Base-by-base conservation (phyloP, 306 rosid species). In the Hippophae tibetana region DNA sequence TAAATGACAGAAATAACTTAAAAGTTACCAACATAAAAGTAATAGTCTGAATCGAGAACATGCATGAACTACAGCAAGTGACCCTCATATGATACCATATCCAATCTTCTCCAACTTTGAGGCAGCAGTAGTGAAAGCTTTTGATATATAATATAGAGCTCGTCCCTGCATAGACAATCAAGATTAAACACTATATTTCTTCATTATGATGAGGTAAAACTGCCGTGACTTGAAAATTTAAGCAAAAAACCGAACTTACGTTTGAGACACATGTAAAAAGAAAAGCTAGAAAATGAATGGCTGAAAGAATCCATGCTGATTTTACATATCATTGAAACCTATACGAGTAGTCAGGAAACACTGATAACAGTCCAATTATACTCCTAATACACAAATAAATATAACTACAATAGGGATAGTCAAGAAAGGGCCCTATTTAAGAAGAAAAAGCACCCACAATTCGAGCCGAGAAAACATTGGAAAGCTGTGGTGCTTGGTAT, bases 61-160 rank as follows among this genome's bases (percentile, higher is more conserved):
- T 23, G 52, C 3, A 48, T 48, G 38, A 31, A 31, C 13, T 48
- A 49, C 14, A 8, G 14, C n/a, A 56, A 60, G 48, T 52, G 51
- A 46, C 27, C 47, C 25, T 43, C 38, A 58, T 54, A 83, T 89
- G 10, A 5, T 72, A 87, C 96, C 88, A 47, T 81, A 79, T 78
- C 96, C 96, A 52, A 87, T 87, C 84, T 85, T 92, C 87, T 92
- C 96, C 92, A 85, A 72, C 82, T 92, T 92, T 26, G 93, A 83
- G 63, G 93, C 85, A 60, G 96, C 95, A 13, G 84, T 76, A n/a
- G 92, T 81, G 60, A 92, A 92, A 43, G 96, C 96, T 77, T 85
- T 92, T 14, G 85, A 73, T 66, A 87, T 81, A 56, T 85, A 70
- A 72, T 83, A 77, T n/a, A 87, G 87, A 47, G 96, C 86, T 52